These are phyloP conservation scores for Yamadazyma mexicana DNA, from an alignment of 1,139 yeast genomes.

Conservation along the genomic window DNA sequence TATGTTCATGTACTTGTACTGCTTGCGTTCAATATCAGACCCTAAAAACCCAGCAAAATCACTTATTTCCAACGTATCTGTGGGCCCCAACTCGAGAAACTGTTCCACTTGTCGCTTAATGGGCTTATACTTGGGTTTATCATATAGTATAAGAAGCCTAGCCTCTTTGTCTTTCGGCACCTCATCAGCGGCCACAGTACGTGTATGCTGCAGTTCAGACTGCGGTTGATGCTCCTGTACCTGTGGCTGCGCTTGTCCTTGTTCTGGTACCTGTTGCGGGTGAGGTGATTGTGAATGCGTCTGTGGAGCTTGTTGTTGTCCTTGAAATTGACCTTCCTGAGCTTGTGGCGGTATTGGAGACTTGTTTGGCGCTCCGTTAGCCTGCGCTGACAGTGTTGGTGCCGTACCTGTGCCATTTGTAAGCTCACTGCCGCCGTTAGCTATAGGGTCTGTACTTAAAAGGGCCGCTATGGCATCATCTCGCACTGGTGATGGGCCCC, in stretches of 20 bases:
- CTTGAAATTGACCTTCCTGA: too few relatives aligned
- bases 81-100: conserved; percentile 4
- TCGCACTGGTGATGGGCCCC: neutral
- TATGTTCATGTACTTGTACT: conserved; percentile 31
- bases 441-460: neutral
- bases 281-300: too few relatives aligned
- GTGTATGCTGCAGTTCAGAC: too few relatives aligned
- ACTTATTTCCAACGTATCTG: conserved; percentile 13
- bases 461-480: neutral
- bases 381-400: too few relatives aligned
- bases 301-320: too few relatives aligned
- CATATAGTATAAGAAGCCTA: conserved; percentile 29
- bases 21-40: conserved; percentile 6
- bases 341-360: neutral
- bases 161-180: neutral
- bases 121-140: conserved; percentile 30
- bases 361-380: neutral
- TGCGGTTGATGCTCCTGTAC: too few relatives aligned
- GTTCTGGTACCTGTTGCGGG: too few relatives aligned
- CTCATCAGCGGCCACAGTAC: too few relatives aligned
- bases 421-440: neutral
- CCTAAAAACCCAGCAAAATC: conserved; percentile 9
- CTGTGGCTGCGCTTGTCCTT: too few relatives aligned
- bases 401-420: too few relatives aligned
- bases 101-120: conserved; percentile 16